These are phyloP conservation scores for Leccinum griseonigrum DNA, from an alignment of 1,284 basidiomycete genomes.

Conservation along the genomic window DNA sequence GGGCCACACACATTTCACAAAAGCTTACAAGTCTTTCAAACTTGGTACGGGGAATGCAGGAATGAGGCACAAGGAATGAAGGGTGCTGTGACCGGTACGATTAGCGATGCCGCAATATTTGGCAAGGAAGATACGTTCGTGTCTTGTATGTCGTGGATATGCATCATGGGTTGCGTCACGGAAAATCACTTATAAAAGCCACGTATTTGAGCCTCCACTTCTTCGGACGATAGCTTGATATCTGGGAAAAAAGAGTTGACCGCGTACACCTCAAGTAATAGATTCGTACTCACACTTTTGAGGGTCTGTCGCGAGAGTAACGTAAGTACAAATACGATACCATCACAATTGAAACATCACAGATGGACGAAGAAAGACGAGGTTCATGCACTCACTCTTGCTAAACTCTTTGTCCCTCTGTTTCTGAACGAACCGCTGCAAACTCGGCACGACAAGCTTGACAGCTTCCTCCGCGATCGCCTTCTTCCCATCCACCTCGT, in stretches of 20 bases:
- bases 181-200: slow-evolving; percentile 46
- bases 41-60: neutral
- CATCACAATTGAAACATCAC: neutral
- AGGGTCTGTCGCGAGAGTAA: slow-evolving; percentile 49
- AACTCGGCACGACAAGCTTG: slow-evolving; percentile 68
- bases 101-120: neutral
- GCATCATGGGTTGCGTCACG: neutral
- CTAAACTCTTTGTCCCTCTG: slow-evolving; percentile 78
- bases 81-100: neutral
- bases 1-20: neutral
- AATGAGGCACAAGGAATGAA: neutral
- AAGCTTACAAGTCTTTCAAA: neutral
- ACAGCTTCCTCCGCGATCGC: slow-evolving; percentile 68
- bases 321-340: neutral
- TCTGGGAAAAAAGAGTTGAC: slow-evolving; percentile 42
- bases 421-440: slow-evolving; percentile 71
- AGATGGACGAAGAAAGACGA: neutral
- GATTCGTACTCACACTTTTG: slow-evolving; percentile 63
- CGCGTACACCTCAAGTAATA: neutral
- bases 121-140: neutral
- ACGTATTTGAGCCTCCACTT: slow-evolving; percentile 68
- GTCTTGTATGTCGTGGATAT: neutral
- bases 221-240: slow-evolving; percentile 74
- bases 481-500: slow-evolving; percentile 57
- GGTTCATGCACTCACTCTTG: slow-evolving; percentile 52